phyloP scores from a whole-genome alignment of 2,329 filamentous ascomycete genomes.

The Hymenoscyphus occultus region DNA sequence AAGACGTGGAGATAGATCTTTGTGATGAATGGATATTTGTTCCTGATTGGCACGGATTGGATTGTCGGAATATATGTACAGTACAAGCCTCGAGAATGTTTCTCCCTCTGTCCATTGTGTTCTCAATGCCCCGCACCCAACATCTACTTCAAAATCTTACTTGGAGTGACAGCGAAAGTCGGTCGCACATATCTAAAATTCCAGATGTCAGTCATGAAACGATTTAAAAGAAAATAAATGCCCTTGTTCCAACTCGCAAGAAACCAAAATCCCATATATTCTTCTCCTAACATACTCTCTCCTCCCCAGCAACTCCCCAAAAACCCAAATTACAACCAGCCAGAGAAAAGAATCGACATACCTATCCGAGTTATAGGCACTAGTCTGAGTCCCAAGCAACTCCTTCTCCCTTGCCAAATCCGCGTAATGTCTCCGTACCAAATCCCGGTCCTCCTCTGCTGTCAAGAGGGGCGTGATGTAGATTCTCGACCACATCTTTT shows the following conservation, averaged over 20 bases:
- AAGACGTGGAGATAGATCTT: neutral
- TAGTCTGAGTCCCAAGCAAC: constrained; percentile 77
- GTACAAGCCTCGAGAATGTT: neutral
- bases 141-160: constrained; percentile 24
- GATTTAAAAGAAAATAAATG: too few species aligned
- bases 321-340: constrained; percentile 2
- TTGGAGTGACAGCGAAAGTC: constrained; percentile 72
- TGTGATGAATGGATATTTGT: neutral
- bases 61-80: constrained; percentile 6
- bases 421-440: constrained; percentile 81
- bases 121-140: neutral
- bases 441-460: constrained; percentile 94
- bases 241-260: too few species aligned
- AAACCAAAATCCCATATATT: too few species aligned
- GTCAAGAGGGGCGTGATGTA: constrained; percentile 91
- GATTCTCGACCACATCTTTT: constrained; percentile 98
- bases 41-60: neutral
- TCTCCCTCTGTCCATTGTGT: neutral
- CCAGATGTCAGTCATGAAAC: constrained; percentile 15
- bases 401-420: constrained; percentile 89
- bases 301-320: neutral
- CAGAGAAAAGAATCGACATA: constrained; percentile 44
- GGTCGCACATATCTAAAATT: constrained; percentile 70
- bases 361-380: constrained; percentile 86
- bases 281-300: neutral